Base-by-base conservation (phyloP, 257 asterid genomes). In the Salvia miltiorrhiza region DNA sequence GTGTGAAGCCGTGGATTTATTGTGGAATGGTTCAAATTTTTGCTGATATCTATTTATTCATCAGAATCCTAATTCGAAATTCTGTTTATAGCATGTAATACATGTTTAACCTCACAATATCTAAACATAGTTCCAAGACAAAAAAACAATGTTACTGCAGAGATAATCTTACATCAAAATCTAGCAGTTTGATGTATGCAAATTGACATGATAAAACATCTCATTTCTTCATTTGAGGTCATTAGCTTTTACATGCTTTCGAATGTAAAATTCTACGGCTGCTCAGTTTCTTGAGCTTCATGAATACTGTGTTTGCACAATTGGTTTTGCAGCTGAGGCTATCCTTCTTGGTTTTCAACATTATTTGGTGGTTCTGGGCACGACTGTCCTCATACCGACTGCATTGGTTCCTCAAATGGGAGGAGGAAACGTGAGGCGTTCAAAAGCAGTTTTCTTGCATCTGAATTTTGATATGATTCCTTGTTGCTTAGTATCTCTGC, bases 391-490 rank as follows among this genome's bases (percentile, higher is more conserved):
- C 63, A 90, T 90, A 63, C 92, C 97, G 11, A 77, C 90, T 9
- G 95, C 94, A 11, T 73, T 90, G 52, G 97, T 90, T 75, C 96
- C 96, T 76, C 97, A 90, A 77, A 90, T 90, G 97, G 97, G 97
- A 77, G 97, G 97, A 71, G 95, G 96, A 85, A 82, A 85, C 48
- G 96, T 90, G 72, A 85, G 93, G 33, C 72, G 6, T 59, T 50
- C 4, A 5, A 61, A 69, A 54, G 43, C 58, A 43, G 28, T 14
- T 21, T 40, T 55, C n/a, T 1, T 35, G 1, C 16, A 41, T 43
- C 30, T 32, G 12, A 63, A 16, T 20, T 55, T 24, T 47, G 16
- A 16, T 4, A 37, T 35, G 9, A 26, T 66, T 70, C 32, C 5
- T 16, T 9, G 21, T 32, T 73, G 6, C 6, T 17, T 65, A 11